Percentiles rank a stretch among this genome's conserved stretches.
phyloP scores from a whole-genome alignment of 2,329 filamentous ascomycete genomes.

The Botrytis aclada region DNA sequence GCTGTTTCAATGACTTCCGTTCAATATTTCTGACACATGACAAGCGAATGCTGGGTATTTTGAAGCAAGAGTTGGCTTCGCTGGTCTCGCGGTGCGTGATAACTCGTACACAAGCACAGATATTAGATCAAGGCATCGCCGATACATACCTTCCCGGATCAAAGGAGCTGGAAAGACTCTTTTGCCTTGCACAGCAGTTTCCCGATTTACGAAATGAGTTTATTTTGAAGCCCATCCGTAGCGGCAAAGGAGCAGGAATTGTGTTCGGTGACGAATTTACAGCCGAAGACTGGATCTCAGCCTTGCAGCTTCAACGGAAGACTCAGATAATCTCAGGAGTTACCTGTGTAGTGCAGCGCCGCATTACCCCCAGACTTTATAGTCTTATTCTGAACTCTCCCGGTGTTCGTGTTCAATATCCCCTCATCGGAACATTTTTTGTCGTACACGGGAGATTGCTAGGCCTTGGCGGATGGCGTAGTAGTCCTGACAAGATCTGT shows the following conservation, averaged over 20 bases:
- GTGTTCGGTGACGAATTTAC: background rate
- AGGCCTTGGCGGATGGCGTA: background rate
- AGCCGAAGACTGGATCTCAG: background rate
- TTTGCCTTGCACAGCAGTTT: background rate
- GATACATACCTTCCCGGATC: constrained; percentile 8
- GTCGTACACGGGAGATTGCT: constrained; percentile 4
- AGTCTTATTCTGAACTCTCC: background rate
- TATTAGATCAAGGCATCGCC: background rate
- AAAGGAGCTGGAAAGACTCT: background rate
- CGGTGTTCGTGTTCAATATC: background rate
- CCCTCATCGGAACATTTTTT: constrained; percentile 4
- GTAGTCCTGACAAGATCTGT: constrained; percentile 6
- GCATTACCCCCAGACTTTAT: background rate
- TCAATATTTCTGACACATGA: constrained; percentile 37
- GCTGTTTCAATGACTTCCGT: constrained; percentile 39
- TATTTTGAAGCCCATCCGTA: background rate
- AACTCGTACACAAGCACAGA: background rate
- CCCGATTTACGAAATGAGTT: background rate
- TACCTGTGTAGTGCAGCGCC: background rate
- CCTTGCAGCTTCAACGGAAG: background rate
- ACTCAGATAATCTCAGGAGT: background rate
- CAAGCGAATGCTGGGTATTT: constrained; percentile 38
- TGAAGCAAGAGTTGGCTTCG: constrained; percentile 34
- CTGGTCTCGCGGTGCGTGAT: constrained; percentile 23
- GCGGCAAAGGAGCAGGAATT: constrained; percentile 11